Conservation (phyloP, 2,329 filamentous ascomycete genomes). For the Alternaria angustiovoidea region DNA sequence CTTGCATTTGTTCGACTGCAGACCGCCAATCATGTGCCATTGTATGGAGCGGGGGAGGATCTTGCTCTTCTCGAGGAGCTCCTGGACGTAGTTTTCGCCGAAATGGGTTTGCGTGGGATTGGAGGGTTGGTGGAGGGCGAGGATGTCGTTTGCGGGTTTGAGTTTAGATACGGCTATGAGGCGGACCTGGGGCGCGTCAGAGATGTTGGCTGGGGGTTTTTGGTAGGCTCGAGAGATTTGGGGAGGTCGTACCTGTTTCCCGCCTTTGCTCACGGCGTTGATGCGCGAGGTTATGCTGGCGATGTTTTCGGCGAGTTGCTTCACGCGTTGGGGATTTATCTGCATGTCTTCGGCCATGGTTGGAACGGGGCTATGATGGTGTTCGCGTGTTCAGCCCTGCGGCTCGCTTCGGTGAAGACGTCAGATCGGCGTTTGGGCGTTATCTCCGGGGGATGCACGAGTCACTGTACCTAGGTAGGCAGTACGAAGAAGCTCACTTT, state of each 20-base stretch:
- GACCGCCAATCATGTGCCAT: conserved; percentile 96
- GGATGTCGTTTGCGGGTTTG: conserved; percentile 90
- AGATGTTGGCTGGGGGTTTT: not conserved
- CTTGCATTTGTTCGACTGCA: conserved; percentile 95
- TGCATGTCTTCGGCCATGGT: conserved; percentile 51
- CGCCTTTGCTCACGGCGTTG: conserved; percentile 47
- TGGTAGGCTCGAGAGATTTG: not conserved
- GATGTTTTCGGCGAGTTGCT: conserved; percentile 57
- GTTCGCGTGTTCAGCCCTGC: conserved; percentile 16
- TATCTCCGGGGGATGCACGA: conserved; percentile 15
- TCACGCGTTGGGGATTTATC: conserved; percentile 55
- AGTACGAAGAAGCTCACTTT: no score
- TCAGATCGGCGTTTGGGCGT: conserved; percentile 22
- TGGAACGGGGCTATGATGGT: conserved; percentile 15
- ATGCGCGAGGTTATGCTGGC: conserved; percentile 53
- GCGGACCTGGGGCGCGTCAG: conserved; percentile 65
- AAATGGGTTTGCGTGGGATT: conserved; percentile 72
- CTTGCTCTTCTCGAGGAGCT: conserved; percentile 84
- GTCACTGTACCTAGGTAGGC: no score
- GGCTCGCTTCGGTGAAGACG: conserved; percentile 19
- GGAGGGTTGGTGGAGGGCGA: conserved; percentile 74
- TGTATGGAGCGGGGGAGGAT: conserved; percentile 78
- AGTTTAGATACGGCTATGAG: conserved; percentile 96
- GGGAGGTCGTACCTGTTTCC: conserved; percentile 36
- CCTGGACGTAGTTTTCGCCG: conserved; percentile 89